phyloP scores from a whole-genome alignment of 2,329 filamentous ascomycete species.

The Dactylellina parvicollis region DNA sequence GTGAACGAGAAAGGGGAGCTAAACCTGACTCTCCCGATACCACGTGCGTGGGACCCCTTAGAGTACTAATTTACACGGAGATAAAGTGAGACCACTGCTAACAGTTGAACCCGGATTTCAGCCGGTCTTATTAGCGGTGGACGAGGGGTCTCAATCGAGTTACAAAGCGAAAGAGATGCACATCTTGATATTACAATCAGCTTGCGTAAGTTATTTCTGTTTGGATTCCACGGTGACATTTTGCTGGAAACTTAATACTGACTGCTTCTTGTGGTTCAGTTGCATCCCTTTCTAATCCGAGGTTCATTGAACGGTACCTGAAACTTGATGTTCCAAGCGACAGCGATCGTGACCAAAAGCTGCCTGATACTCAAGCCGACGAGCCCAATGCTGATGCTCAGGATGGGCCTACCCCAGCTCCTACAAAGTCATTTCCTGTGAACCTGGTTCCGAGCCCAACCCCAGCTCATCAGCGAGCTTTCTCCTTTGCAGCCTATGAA shows the following conservation, averaged over 20 bases:
- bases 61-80: neutral
- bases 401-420: too few relatives aligned
- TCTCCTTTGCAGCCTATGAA: slow-evolving; percentile 40
- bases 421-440: too few relatives aligned
- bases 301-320: slow-evolving; percentile 28
- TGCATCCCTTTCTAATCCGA: slow-evolving; percentile 14
- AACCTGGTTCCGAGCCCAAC: neutral
- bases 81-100: neutral
- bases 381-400: neutral
- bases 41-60: slow-evolving; percentile 14
- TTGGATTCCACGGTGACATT: neutral
- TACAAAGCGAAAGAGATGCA: slow-evolving; percentile 37
- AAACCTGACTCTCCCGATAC: slow-evolving; percentile 26
- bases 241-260: neutral
- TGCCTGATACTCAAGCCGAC: neutral
- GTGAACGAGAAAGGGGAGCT: slow-evolving; percentile 40
- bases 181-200: slow-evolving; percentile 38
- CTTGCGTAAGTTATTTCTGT: slow-evolving; percentile 4
- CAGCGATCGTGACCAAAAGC: too few relatives aligned
- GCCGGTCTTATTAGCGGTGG: slow-evolving; percentile 37
- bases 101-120: neutral
- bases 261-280: slow-evolving; percentile 4
- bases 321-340: neutral
- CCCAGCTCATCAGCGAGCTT: neutral
- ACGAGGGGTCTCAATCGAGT: slow-evolving; percentile 26